These are phyloP conservation scores for Paramecium caudatum DNA, from an alignment of 73 alveolate species.

Conservation along the genomic window DNA sequence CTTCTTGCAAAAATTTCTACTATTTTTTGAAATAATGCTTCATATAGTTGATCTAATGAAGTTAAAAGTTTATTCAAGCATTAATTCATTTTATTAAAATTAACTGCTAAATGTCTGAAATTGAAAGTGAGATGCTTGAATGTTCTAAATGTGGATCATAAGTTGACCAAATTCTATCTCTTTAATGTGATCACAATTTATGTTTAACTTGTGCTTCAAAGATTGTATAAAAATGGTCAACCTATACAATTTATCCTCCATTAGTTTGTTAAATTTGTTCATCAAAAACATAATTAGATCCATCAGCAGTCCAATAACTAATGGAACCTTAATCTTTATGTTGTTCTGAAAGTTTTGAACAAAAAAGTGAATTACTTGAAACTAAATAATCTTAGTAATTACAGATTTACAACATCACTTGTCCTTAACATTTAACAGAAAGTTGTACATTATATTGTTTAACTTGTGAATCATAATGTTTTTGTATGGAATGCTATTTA, in stretches of 20 bases:
- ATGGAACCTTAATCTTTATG: constrained; percentile 55
- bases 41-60: constrained; percentile 4
- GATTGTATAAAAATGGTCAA: constrained; percentile 35
- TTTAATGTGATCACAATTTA: constrained; percentile 71
- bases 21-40: constrained; percentile 37
- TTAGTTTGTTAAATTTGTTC: constrained; percentile 70
- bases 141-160: constrained; percentile 71
- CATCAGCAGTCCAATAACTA: constrained; percentile 53
- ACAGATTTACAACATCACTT: neutral
- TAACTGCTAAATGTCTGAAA: constrained; percentile 40
- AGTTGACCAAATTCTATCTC: constrained; percentile 64
- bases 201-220: constrained; percentile 72
- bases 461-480: constrained; percentile 70
- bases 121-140: constrained; percentile 54
- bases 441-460: constrained; percentile 63
- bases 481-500: constrained; percentile 72
- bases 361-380: constrained; percentile 34
- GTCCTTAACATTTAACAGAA: constrained; percentile 29
- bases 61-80: neutral
- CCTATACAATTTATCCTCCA: constrained; percentile 21
- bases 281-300: constrained; percentile 63
- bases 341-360: constrained; percentile 40
- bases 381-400: constrained; percentile 34
- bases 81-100: constrained; percentile 29
- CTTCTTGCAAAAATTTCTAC: constrained; percentile 19